These are phyloP conservation scores for Fusarium aywerte DNA, from an alignment of 2,329 filamentous ascomycete species.

Conservation along the genomic window DNA sequence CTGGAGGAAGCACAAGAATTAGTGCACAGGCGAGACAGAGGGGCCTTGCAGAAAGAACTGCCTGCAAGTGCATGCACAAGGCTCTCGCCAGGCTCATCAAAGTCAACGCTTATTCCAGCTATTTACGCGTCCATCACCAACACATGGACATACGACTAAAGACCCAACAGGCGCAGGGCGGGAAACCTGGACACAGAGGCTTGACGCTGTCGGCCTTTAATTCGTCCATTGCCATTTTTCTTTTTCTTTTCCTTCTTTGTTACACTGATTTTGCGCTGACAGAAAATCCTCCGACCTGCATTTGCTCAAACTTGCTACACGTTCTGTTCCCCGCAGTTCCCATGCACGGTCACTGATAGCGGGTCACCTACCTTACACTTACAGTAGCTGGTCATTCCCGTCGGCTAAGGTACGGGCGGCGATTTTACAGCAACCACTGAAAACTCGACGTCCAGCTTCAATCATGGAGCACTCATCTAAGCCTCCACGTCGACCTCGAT, in stretches of 20 bases:
- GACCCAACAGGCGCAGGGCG: conserved; percentile 4
- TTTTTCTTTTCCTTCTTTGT: not conserved
- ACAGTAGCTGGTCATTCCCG: conserved; percentile 41
- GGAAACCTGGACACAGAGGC: not conserved
- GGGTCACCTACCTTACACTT: conserved; percentile 23
- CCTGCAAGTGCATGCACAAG: conserved; percentile 45
- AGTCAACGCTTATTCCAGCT: conserved; percentile 17
- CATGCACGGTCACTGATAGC: conserved; percentile 37
- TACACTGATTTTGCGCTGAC: conserved; percentile 14
- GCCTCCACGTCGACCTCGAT: conserved; percentile 51
- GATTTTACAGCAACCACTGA: conserved; percentile 49
- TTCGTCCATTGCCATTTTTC: not conserved
- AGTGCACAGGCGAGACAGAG: conserved; percentile 11
- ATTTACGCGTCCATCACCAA: conserved; percentile 21
- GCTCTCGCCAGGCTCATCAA: conserved; percentile 17
- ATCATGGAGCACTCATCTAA: conserved; percentile 48
- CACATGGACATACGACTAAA: not conserved
- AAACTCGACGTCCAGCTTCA: conserved; percentile 52
- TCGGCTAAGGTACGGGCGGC: conserved; percentile 54
- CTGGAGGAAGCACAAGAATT: conserved; percentile 16
- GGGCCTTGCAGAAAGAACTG: conserved; percentile 22
- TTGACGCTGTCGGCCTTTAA: not conserved
- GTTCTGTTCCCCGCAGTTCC: conserved; percentile 31
- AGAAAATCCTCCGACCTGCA: conserved; percentile 18
- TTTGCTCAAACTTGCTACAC: conserved; percentile 10